Percentiles rank a stretch among this genome's conserved stretches.
Conservation (phyloP, 371 early-diverging fungal species). For the Conidiobolus coronatus region DNA sequence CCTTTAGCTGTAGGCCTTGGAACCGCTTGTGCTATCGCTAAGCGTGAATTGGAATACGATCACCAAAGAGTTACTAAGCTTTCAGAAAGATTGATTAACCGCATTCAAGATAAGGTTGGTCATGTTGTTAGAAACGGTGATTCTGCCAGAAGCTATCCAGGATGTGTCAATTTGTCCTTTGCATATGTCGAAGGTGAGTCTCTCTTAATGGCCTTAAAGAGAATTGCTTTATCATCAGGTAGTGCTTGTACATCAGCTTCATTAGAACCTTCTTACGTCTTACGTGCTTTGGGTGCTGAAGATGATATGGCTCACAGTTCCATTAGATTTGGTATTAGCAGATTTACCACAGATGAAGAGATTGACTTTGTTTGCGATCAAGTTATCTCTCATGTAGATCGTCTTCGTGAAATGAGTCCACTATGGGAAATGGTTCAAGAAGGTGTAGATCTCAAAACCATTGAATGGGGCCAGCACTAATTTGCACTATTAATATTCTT, state of each 20-base stretch:
- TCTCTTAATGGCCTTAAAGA: constrained; percentile 95
- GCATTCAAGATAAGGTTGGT: constrained; percentile 48
- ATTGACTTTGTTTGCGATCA: constrained; percentile 75
- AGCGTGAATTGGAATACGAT: constrained; percentile 82
- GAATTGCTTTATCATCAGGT: constrained; percentile 94
- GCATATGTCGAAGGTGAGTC: constrained; percentile 99
- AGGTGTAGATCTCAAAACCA: constrained; percentile 77
- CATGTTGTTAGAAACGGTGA: constrained; percentile 85
- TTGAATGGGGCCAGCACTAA: constrained; percentile 82
- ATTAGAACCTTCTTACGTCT: constrained; percentile 95
- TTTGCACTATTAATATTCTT: not conserved
- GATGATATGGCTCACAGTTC: constrained; percentile 98
- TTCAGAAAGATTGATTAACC: constrained; percentile 53
- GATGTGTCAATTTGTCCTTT: constrained; percentile 98
- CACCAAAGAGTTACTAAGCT: constrained; percentile 41
- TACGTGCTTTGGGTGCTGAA: constrained; percentile 94
- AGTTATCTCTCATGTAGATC: constrained; percentile 76
- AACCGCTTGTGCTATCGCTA: constrained; percentile 77
- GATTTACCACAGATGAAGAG: constrained; percentile 96
- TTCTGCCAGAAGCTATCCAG: constrained; percentile 55
- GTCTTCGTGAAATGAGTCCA: constrained; percentile 93
- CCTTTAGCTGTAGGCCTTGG: constrained; percentile 94
- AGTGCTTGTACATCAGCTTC: constrained; percentile 98
- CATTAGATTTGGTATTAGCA: constrained; percentile 96
- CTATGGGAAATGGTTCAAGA: constrained; percentile 98